Evolutionary conservation across 1,284 basidiomycete genomes (phyloP).

Genomic region (Puccinia polysora): DNA sequence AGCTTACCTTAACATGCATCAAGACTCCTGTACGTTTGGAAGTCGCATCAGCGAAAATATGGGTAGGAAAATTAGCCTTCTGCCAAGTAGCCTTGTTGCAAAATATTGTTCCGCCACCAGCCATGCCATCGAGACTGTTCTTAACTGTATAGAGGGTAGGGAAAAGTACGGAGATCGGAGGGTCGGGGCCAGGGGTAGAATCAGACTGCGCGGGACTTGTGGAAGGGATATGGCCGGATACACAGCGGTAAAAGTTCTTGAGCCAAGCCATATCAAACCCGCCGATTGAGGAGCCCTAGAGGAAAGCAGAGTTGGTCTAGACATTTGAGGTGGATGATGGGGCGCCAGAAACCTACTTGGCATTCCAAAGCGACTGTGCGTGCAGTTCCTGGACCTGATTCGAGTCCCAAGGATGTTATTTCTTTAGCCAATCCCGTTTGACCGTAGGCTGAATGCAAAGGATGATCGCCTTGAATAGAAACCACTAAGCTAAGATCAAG

Average conservation of each 20-base stretch:
- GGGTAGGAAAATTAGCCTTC: constrained; percentile 22
- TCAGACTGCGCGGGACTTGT: not conserved
- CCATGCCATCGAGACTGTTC: constrained; percentile 2
- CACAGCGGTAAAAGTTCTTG: constrained; percentile 24
- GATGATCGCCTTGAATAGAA: constrained; percentile 30
- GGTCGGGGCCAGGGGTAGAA: not conserved
- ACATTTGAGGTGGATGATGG: not conserved
- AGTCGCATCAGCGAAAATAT: constrained; percentile 22
- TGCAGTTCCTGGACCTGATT: constrained; percentile 35
- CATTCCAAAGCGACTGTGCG: constrained; percentile 36
- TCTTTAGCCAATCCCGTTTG: constrained; percentile 20
- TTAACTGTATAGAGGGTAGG: constrained; percentile 34
- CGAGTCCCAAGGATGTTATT: constrained; percentile 32
- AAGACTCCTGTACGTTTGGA: constrained; percentile 37
- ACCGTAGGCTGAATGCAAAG: constrained; percentile 24
- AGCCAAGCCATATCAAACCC: constrained; percentile 21
- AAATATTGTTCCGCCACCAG: constrained; percentile 30
- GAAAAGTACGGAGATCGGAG: constrained; percentile 16
- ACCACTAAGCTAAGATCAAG: constrained; percentile 26
- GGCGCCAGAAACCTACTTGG: not conserved
- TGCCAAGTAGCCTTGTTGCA: constrained; percentile 24
- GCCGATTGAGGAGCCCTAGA: constrained; percentile 39
- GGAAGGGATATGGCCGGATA: constrained; percentile 8
- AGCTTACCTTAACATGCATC: constrained; percentile 42
- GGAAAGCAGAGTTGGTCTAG: not conserved